Conservation (phyloP, 2,329 filamentous ascomycete genomes). For the Penicillium paneum region DNA sequence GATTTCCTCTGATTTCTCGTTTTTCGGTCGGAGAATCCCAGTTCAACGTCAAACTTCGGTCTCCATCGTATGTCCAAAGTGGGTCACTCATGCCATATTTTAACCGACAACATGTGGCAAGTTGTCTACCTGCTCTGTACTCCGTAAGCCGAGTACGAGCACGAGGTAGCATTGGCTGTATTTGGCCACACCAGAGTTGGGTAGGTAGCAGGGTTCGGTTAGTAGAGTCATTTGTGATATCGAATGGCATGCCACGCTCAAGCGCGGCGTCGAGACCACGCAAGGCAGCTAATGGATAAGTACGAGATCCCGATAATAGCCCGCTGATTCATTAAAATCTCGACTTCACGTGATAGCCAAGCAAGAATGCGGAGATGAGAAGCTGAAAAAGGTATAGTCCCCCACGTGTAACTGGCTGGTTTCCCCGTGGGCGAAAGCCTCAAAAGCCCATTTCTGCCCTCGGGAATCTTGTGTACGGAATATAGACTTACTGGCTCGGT, state of each 20-base stretch:
- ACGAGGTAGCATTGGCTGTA: background rate
- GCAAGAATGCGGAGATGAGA: background rate
- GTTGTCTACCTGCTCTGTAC: background rate
- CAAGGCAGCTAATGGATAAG: background rate
- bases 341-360: background rate
- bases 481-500: background rate
- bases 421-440: background rate
- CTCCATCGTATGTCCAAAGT: background rate
- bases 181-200: background rate
- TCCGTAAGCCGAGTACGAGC: background rate
- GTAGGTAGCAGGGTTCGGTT: background rate
- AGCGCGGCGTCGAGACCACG: background rate
- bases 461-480: conserved; percentile 1
- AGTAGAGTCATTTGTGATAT: background rate
- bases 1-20: background rate
- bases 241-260: conserved; percentile 1
- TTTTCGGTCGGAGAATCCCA: background rate
- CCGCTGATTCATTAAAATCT: background rate
- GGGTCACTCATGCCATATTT: background rate
- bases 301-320: background rate
- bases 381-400: background rate
- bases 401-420: background rate
- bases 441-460: background rate
- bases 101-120: background rate
- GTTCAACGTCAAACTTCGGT: background rate